Base-by-base conservation (phyloP, 148 eudicot species). In the Diospyros lotus region DNA sequence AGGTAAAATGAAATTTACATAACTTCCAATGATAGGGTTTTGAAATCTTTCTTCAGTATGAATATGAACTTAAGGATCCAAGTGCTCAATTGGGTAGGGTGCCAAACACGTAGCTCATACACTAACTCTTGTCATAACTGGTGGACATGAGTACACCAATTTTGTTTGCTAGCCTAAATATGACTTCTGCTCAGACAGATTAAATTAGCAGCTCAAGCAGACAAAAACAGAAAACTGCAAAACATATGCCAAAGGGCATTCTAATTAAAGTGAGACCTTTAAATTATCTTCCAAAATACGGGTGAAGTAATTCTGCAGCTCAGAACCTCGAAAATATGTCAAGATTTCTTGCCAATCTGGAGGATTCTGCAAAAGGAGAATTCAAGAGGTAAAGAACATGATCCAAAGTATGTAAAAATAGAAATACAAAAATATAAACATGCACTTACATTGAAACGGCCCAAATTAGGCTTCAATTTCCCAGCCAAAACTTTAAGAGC, bases 401-500 rank as follows among this genome's bases (percentile, higher is more conserved):
- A 62, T 76, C 72, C 62, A 38, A 44, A 7, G 55, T 17, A 18
- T 10, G 50, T 39, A 56, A 6, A 62, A 77, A 64, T 17, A 55
- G 2, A 50, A 64, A 12, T 42, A 71, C 5, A 9, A 12, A 64
- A 60, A 60, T 6, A 65, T 8, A 15, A 72, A 6, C 12, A 65
- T 69, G 61, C 56, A 40, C 64, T 77, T 91, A 93, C 98, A 75
- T 76, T 86, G 80, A 96, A 96, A 71, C 97, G 91, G 17, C 99
- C 98, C 77, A 96, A 77, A 80, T 96, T 96, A 48, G 99, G 99
- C 76, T 96, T 96, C 83, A 96, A 78, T 73, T 93, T 93, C 78
- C 99, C 98, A 72, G 99, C 98, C 87, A 96, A 83, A 68, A 96
- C 99, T 89, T 95, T 93, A 38, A 95, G 97, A 38, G 98, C 97